Evolutionary conservation across 345 rosid species (phyloP).

Genomic region (Brassica nigra): DNA sequence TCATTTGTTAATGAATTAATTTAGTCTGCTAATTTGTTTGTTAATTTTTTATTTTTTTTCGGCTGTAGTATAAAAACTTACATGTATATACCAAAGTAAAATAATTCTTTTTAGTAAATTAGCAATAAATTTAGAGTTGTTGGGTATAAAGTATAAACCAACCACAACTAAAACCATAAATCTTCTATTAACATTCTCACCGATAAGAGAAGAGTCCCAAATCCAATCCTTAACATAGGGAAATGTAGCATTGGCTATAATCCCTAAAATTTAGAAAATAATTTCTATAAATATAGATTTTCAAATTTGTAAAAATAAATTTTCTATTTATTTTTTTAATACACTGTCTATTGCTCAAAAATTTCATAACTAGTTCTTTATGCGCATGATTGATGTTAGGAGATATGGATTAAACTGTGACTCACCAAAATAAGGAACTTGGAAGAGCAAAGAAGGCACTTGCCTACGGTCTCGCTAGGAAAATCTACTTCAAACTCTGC

Average conservation of each 20-base stretch:
- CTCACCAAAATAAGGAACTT: slow-evolving; percentile 74
- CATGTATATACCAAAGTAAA: background rate
- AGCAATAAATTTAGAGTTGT: background rate
- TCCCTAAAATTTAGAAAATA: background rate
- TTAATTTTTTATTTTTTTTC: background rate
- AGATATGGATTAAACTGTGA: slow-evolving; percentile 76
- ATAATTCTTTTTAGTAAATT: background rate
- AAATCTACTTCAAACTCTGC: slow-evolving; percentile 59
- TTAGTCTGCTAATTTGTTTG: background rate
- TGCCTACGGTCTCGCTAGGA: slow-evolving; percentile 78
- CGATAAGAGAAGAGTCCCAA: slow-evolving; percentile 7
- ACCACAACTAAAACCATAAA: background rate
- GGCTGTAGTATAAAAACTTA: background rate
- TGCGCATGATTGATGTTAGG: slow-evolving; percentile 76
- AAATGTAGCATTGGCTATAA: background rate
- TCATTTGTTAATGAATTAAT: background rate
- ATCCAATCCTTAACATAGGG: background rate
- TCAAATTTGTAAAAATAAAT: background rate
- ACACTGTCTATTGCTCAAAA: background rate
- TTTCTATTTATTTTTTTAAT: background rate
- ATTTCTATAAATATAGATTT: background rate
- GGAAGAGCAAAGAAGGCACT: slow-evolving; percentile 78
- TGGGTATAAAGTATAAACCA: background rate
- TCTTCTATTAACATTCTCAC: background rate
- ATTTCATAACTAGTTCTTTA: background rate